Percentiles rank a stretch among this genome's conserved stretches.
phyloP scores from a whole-genome alignment of 176 grass and related monocot species.

The Zoysia pacifica region DNA sequence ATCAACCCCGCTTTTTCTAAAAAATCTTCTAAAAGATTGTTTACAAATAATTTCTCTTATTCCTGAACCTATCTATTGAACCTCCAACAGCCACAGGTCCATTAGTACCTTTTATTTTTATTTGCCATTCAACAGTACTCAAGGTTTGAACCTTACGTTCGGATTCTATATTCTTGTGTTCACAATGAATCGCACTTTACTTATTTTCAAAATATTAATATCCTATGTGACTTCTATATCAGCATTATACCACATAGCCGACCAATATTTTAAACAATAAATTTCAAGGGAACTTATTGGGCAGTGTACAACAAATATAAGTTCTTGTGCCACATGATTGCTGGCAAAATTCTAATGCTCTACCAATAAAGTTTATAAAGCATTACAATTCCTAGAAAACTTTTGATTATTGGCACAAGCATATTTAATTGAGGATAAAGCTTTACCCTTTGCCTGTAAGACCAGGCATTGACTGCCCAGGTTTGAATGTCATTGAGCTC shows the following conservation, averaged over 20 bases:
- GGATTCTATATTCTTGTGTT: neutral
- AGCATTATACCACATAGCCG: neutral
- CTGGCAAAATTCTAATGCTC: neutral
- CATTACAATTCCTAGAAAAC: constrained; percentile 13
- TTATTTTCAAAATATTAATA: neutral
- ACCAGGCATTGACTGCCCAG: constrained; percentile 60
- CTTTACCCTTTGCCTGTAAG: constrained; percentile 81
- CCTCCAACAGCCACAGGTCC: neutral
- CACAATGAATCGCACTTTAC: constrained; percentile 2
- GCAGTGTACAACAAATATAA: constrained; percentile 14
- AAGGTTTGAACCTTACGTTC: neutral
- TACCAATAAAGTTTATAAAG: constrained; percentile 13
- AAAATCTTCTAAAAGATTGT: neutral
- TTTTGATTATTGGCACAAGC: constrained; percentile 14
- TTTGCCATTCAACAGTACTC: neutral
- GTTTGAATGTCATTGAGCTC: constrained; percentile 42
- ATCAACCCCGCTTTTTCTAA: neutral
- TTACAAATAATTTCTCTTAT: constrained; percentile 13
- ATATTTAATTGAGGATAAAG: constrained; percentile 32
- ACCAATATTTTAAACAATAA: neutral
- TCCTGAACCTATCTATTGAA: neutral
- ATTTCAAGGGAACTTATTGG: neutral
- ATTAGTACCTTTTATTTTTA: constrained; percentile 3
- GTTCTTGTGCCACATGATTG: neutral
- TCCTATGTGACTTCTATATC: neutral